Evolutionary conservation across 2,329 filamentous ascomycete genomes (phyloP).

Genomic region (Metarhizium sp.): DNA sequence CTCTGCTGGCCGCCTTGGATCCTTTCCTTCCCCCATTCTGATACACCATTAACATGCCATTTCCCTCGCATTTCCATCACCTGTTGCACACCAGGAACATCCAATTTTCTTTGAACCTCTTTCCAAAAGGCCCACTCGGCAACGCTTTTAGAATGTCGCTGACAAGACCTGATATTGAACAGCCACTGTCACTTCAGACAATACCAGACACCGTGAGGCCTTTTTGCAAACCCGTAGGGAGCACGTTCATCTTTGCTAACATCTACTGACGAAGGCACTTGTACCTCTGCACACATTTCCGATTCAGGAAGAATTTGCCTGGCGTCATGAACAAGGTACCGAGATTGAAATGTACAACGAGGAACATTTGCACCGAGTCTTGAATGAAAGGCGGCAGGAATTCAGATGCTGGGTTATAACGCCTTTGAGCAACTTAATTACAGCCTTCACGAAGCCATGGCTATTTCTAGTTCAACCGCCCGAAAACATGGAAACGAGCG

Average conservation of each 20-base stretch:
- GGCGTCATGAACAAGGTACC: conserved; percentile 21
- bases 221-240: background rate
- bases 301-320: conserved; percentile 15
- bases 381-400: conserved; percentile 13
- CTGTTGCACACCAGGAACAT: too few species aligned
- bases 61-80: too few species aligned
- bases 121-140: background rate
- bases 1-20: background rate
- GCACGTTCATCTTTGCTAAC: background rate
- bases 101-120: background rate
- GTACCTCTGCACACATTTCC: conserved; percentile 13
- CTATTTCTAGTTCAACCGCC: conserved; percentile 20
- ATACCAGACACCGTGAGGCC: background rate
- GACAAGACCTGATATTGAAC: background rate
- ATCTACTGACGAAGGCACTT: conserved; percentile 2
- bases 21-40: background rate
- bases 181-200: background rate
- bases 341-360: conserved; percentile 26
- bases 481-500: conserved; percentile 6
- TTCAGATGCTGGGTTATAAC: conserved; percentile 22
- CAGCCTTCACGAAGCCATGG: conserved; percentile 21
- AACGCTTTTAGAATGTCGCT: background rate
- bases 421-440: conserved; percentile 18
- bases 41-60: background rate
- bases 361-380: conserved; percentile 11